Conservation (phyloP, 2,329 filamentous ascomycete genomes). For the Cytospora piceae region DNA sequence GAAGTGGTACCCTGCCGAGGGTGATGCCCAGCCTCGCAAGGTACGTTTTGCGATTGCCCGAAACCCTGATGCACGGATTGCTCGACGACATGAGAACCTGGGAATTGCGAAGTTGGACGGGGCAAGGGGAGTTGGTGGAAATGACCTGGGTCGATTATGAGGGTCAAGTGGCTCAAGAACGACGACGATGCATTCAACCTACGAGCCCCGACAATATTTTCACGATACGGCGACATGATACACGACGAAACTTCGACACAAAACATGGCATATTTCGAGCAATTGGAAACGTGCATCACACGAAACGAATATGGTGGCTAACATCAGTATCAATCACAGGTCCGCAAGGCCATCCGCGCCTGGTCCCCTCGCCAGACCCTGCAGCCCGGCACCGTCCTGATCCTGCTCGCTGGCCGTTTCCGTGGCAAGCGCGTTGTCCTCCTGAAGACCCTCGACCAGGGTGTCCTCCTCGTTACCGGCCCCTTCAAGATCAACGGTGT, state of each 20-base stretch:
- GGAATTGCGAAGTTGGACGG: slow-evolving; percentile 12
- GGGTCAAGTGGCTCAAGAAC: background rate
- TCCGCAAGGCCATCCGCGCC: slow-evolving; percentile 90
- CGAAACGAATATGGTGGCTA: slow-evolving; percentile 32
- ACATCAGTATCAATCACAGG: slow-evolving; percentile 57
- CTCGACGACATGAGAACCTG: slow-evolving; percentile 21
- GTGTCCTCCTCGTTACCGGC: slow-evolving; percentile 97
- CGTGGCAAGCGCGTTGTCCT: slow-evolving; percentile 99
- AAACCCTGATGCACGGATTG: slow-evolving; percentile 29
- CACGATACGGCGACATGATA: background rate
- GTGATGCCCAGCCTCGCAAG: slow-evolving; percentile 88
- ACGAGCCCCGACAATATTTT: background rate
- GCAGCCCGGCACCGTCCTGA: slow-evolving; percentile 93
- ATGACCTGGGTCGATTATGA: slow-evolving; percentile 3
- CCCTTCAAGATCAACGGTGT: slow-evolving; percentile 99
- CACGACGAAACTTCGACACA: background rate
- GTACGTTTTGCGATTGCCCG: slow-evolving; percentile 64
- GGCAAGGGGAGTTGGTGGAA: slow-evolving; percentile 1
- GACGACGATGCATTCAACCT: background rate
- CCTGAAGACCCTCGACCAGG: slow-evolving; percentile 96
- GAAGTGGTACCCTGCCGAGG: slow-evolving; percentile 99
- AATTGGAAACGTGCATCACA: slow-evolving; percentile 7
- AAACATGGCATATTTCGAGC: slow-evolving; percentile 4
- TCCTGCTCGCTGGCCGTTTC: slow-evolving; percentile 99
- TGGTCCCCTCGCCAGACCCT: slow-evolving; percentile 88